Evolutionary conservation across 2,329 filamentous ascomycete species (phyloP).

Genomic region (Ceratocystis harringtonii): DNA sequence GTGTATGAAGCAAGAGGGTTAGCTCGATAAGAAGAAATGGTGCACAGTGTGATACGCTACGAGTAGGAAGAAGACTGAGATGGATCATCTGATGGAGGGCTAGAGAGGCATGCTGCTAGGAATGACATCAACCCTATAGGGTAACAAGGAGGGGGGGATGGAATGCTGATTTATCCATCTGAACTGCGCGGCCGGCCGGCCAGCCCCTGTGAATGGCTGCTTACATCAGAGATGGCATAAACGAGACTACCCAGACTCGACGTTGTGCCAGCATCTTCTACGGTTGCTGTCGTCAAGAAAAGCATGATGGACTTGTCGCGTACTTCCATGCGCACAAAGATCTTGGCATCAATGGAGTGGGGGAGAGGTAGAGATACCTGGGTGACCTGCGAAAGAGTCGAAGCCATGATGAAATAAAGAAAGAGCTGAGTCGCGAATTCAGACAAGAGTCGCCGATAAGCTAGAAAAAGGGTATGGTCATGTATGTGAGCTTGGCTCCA

Average conservation of each 20-base stretch:
- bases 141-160: no score
- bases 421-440: background rate
- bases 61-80: background rate
- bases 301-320: conserved; percentile 43
- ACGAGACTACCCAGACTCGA: conserved; percentile 73
- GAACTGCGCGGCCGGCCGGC: background rate
- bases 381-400: conserved; percentile 9
- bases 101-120: no score
- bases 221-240: conserved; percentile 81
- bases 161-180: background rate
- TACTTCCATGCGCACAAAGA: conserved; percentile 45
- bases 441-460: no score
- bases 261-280: conserved; percentile 35
- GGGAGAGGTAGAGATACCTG: conserved; percentile 47
- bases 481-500: background rate
- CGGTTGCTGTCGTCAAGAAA: conserved; percentile 44
- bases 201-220: conserved; percentile 18
- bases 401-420: background rate
- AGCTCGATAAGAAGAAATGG: background rate
- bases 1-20: background rate
- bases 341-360: conserved; percentile 42
- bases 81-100: background rate
- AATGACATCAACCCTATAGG: no score
- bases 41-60: background rate
- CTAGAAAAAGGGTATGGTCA: background rate